phyloP scores from a whole-genome alignment of 805 yeast genomes.

The Myxozyma geophila region DNA sequence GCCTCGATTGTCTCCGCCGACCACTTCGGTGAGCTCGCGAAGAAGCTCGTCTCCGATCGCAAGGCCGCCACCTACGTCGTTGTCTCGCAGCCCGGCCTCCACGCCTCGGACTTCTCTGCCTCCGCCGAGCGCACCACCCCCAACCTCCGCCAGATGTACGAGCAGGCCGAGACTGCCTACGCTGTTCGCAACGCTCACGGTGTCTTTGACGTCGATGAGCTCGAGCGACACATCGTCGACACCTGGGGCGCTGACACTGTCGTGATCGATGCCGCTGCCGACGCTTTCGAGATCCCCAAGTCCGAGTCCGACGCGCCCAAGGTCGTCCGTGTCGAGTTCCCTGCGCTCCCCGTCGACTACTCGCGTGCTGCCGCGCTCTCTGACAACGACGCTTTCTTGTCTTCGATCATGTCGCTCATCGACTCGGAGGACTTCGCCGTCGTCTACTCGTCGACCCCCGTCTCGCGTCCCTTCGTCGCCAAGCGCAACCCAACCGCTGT shows the following conservation, averaged over 20 bases:
- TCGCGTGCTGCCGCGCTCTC: conserved; percentile 35
- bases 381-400: conserved; percentile 41
- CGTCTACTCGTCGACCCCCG: conserved; percentile 44
- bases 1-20: conserved; percentile 33
- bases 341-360: conserved; percentile 50
- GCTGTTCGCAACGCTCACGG: conserved; percentile 39
- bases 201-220: conserved; percentile 48
- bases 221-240: conserved; percentile 51
- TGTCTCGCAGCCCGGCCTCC: conserved; percentile 52
- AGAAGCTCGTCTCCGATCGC: conserved; percentile 33
- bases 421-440: conserved; percentile 46
- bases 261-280: conserved; percentile 48
- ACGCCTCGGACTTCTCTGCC: conserved; percentile 39
- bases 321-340: conserved; percentile 62
- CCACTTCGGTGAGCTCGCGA: conserved; percentile 34
- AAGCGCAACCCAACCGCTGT: conserved; percentile 23
- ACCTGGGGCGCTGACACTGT: conserved; percentile 60
- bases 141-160: conserved; percentile 32
- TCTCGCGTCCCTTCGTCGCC: conserved; percentile 29
- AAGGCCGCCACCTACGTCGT: conserved; percentile 33
- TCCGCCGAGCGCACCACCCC: conserved; percentile 34
- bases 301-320: conserved; percentile 71
- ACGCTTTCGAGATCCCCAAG: conserved; percentile 57
- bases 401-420: conserved; percentile 42
- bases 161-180: conserved; percentile 34